Base-by-base conservation (phyloP, 2,329 filamentous ascomycete species). In the Diaporthe amygdali region DNA sequence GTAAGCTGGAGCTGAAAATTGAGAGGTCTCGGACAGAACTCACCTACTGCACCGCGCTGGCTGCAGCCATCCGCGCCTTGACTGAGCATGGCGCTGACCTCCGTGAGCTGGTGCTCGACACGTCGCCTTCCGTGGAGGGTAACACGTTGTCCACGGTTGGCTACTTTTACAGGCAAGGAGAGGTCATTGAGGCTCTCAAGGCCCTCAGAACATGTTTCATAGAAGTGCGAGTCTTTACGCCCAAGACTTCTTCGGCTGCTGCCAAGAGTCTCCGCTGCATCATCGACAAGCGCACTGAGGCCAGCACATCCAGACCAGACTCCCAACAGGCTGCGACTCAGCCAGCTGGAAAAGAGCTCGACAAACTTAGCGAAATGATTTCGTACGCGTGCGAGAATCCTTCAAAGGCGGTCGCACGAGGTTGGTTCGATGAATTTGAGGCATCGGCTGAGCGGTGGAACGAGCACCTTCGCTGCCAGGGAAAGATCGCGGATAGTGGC, bases 51-150 rank as follows among this genome's bases (percentile, higher is more conserved):
- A 71, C 72, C 1, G 74, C 78, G 2, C 52, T 75, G 46, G 41
- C 61, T 0, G 59, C 59, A 2, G 76, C 72, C 0, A 68, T 76
- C 6, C 20, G 68, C 12, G 69, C 71, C 2, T 49, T 76, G 12
- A 72, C 66, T 1, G 30, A 34, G 6, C 34, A 37, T 3, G 37
- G 34, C 59, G 69, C 75, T 22, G 78, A 78, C 56, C 76, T 88
- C 3, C 79, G 83, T 69, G 85, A 81, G 1, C 75, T 88, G 30
- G 82, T 80, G 3, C 77, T 88, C 56, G 79, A 84, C 41, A 74
- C 87, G 12, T 70, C 71, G 25, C 56, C 78, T 78, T 10, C 5
- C 6, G n/a, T 69, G 20, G 17, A 66, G 55, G 54, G 30, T 7
- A 22, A 68, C 10, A 39, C 56, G 7, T 56, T 12, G 46, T 67